Evolutionary conservation across 345 rosid genomes (phyloP).

Genomic region (Syzygium aromaticum): DNA sequence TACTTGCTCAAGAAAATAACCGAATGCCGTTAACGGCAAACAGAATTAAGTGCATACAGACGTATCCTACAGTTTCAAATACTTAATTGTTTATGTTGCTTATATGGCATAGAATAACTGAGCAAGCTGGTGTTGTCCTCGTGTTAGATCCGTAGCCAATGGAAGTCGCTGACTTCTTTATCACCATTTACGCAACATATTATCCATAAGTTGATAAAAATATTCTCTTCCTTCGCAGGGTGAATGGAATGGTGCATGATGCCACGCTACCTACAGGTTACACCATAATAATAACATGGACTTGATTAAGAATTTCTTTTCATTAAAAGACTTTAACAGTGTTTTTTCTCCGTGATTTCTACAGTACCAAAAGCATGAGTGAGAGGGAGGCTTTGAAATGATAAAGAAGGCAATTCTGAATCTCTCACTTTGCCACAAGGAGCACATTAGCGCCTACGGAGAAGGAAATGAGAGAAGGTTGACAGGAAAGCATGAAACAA

Average conservation of each 20-base stretch:
- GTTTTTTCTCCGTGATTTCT: neutral
- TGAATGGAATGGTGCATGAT: slow-evolving; percentile 95
- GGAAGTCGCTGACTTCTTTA: slow-evolving; percentile 25
- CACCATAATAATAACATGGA: neutral
- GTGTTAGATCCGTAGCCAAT: slow-evolving; percentile 80
- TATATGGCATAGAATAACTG: slow-evolving; percentile 67
- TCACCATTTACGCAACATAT: neutral
- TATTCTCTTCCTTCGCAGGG: slow-evolving; percentile 25
- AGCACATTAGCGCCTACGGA: slow-evolving; percentile 80
- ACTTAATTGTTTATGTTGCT: neutral
- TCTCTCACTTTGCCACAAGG: slow-evolving; percentile 70
- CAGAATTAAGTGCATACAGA: neutral
- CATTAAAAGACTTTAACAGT: neutral
- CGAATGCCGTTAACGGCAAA: neutral
- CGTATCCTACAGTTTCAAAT: neutral
- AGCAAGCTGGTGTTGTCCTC: slow-evolving; percentile 86
- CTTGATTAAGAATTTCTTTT: neutral
- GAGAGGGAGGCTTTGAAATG: slow-evolving; percentile 78
- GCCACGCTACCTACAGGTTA: slow-evolving; percentile 81
- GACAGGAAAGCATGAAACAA: slow-evolving; percentile 92
- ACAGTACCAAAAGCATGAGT: slow-evolving; percentile 84
- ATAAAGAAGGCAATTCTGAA: slow-evolving; percentile 82
- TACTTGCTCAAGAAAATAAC: too few species aligned
- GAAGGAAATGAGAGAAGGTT: slow-evolving; percentile 95
- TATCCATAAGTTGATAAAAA: neutral